These are phyloP conservation scores for Schizonepeta tenuifolia DNA, from an alignment of 257 asterid genomes.

Conservation along the genomic window DNA sequence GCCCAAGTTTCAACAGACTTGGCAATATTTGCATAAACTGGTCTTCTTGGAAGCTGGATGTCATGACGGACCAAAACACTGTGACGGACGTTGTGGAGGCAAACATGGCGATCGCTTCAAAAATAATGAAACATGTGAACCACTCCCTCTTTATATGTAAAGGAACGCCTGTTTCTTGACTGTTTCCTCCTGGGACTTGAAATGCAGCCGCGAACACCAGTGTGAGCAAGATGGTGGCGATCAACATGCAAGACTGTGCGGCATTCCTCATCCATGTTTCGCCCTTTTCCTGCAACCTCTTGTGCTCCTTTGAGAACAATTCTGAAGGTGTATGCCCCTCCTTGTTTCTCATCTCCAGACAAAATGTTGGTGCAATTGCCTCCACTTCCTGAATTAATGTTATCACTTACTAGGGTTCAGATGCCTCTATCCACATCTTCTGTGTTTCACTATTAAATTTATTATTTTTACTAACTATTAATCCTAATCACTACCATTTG, in stretches of 20 bases:
- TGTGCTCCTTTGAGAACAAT: too few species aligned
- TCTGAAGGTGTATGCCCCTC: too few species aligned
- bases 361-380: too few species aligned
- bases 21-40: neutral
- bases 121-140: neutral
- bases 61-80: neutral
- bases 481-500: too few species aligned
- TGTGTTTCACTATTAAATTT: too few species aligned
- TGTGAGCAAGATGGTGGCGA: constrained; percentile 7
- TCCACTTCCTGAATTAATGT: neutral
- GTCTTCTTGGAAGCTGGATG: constrained; percentile 2
- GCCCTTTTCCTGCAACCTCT: too few species aligned
- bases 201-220: constrained; percentile 1
- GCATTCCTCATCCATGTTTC: neutral
- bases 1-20: neutral
- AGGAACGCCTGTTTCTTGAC: neutral
- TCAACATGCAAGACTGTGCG: constrained; percentile 14
- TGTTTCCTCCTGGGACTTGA: neutral
- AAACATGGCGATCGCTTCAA: neutral
- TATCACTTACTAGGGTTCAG: too few species aligned
- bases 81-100: neutral
- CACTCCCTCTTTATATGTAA: neutral
- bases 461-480: too few species aligned
- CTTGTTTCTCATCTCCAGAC: too few species aligned
- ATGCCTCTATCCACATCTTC: too few species aligned